Evolutionary conservation across 805 yeast genomes (phyloP).

Genomic region (Cyberlindnera mycetangii): DNA sequence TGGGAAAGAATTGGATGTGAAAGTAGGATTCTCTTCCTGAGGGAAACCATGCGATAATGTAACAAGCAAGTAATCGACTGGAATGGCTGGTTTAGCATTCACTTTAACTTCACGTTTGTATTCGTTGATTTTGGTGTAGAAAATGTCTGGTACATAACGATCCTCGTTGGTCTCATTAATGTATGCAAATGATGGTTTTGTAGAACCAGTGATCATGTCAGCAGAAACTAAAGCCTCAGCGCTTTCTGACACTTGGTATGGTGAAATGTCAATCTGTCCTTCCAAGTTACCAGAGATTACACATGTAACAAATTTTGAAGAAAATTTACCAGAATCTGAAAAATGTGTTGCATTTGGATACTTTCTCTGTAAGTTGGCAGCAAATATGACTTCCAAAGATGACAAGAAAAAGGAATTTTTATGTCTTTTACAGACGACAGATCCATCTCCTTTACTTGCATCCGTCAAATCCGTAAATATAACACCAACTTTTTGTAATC

Average conservation of each 20-base stretch:
- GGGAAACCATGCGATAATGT: constrained; percentile 94
- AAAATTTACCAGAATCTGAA: constrained; percentile 60
- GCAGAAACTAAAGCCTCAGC: constrained; percentile 90
- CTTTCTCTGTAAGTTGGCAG: constrained; percentile 71
- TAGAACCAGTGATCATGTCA: constrained; percentile 79
- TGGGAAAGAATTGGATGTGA: constrained; percentile 53
- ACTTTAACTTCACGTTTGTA: constrained; percentile 84
- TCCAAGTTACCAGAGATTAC: constrained; percentile 84
- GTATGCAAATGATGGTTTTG: constrained; percentile 85
- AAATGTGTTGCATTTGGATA: constrained; percentile 63
- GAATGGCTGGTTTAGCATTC: constrained; percentile 88
- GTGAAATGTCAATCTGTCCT: constrained; percentile 86
- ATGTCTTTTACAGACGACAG: constrained; percentile 90
- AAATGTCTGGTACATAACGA: constrained; percentile 93
- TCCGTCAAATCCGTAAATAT: constrained; percentile 89
- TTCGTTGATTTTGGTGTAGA: constrained; percentile 80
- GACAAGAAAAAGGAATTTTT: constrained; percentile 86
- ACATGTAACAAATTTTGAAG: constrained; percentile 92
- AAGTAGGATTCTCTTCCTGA: constrained; percentile 48
- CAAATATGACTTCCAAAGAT: constrained; percentile 81
- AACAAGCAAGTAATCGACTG: constrained; percentile 85
- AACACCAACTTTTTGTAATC: constrained; percentile 72
- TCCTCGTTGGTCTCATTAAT: constrained; percentile 69
- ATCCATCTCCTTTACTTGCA: constrained; percentile 81
- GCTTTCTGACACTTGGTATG: constrained; percentile 84